A percentile compares a stretch with the other conserved stretches of the same genome.
Evolutionary conservation across 2,329 filamentous ascomycete genomes (phyloP).

Genomic region (Clonostachys sp.): DNA sequence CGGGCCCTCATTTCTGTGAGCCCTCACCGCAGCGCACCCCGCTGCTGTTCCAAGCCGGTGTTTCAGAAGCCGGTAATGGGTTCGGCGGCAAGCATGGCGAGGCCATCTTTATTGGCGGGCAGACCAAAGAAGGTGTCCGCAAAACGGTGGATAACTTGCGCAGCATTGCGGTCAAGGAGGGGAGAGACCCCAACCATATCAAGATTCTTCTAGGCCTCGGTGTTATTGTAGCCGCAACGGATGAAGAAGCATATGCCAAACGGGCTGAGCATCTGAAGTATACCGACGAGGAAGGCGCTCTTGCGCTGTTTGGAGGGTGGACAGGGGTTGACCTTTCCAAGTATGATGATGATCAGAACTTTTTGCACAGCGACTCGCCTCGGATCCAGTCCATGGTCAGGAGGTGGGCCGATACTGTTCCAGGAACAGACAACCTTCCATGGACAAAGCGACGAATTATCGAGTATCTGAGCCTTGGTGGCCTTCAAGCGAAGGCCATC

Average conservation of each 20-base stretch:
- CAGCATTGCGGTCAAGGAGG: slow-evolving; percentile 28
- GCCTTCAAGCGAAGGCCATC: slow-evolving; percentile 39
- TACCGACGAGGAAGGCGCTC: slow-evolving; percentile 55
- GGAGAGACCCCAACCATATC: slow-evolving; percentile 42
- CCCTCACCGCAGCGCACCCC: slow-evolving; percentile 61
- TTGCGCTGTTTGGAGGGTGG: slow-evolving; percentile 64
- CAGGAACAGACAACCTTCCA: slow-evolving; percentile 14
- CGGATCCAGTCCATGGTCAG: slow-evolving; percentile 36
- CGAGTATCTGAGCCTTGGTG: slow-evolving; percentile 47
- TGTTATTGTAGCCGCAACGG: slow-evolving; percentile 54
- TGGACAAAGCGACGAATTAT: slow-evolving; percentile 54
- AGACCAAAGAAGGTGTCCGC: slow-evolving; percentile 22
- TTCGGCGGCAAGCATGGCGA: slow-evolving; percentile 63
- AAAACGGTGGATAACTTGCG: slow-evolving; percentile 47
- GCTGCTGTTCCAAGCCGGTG: slow-evolving; percentile 60
- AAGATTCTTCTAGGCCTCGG: slow-evolving; percentile 58
- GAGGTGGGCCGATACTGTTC: slow-evolving; percentile 8
- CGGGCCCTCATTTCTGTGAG: slow-evolving; percentile 56
- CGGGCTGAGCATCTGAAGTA: slow-evolving; percentile 49
- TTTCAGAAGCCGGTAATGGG: slow-evolving; percentile 51
- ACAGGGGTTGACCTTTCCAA: slow-evolving; percentile 58
- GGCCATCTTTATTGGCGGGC: slow-evolving; percentile 57
- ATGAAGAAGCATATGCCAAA: slow-evolving; percentile 47
- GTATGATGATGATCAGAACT: slow-evolving; percentile 60
- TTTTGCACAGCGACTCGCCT: slow-evolving; percentile 56